Conservation (phyloP, 1,284 basidiomycete species). For the Ganoderma lucidum region DNA sequence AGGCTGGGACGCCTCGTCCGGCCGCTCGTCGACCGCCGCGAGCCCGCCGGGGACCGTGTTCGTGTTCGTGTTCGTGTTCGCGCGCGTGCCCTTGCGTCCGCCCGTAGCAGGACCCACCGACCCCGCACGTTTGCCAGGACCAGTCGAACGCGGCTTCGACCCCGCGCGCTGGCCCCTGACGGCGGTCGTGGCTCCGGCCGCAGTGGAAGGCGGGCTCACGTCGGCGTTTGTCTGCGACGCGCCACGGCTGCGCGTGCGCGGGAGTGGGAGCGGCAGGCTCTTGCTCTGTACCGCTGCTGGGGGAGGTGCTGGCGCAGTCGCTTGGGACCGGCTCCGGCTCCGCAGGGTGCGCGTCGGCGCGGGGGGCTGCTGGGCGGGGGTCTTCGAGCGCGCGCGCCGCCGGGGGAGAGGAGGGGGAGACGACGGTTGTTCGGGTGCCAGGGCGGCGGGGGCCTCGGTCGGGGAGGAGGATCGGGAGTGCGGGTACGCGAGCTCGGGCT, state of each 20-base stretch:
- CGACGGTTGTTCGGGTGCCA: neutral
- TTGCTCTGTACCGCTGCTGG: neutral
- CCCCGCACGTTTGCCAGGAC: constrained; percentile 10
- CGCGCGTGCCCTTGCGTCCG: neutral
- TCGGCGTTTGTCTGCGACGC: constrained; percentile 1
- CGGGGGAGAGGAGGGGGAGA: constrained; percentile 22
- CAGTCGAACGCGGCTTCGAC: constrained; percentile 21
- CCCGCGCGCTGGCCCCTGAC: constrained; percentile 4
- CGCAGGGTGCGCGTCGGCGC: constrained; percentile 21
- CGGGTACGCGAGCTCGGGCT: constrained; percentile 4
- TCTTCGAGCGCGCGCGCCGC: constrained; percentile 7
- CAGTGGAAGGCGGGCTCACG: neutral
- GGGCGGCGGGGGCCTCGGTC: neutral
- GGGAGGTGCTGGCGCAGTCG: constrained; percentile 18
- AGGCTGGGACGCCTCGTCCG: constrained; percentile 10
- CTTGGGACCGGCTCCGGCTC: constrained; percentile 26
- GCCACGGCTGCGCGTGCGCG: constrained; percentile 21
- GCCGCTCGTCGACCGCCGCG: constrained; percentile 19
- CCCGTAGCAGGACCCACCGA: neutral
- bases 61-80: neutral
- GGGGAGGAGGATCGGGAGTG: neutral
- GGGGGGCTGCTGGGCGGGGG: constrained; percentile 1
- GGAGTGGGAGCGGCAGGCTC: constrained; percentile 7
- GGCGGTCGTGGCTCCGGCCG: neutral
- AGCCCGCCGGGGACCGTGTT: constrained; percentile 16